phyloP scores from a whole-genome alignment of 495 filamentous ascomycete species.

The Aspergillus kassunensis region DNA sequence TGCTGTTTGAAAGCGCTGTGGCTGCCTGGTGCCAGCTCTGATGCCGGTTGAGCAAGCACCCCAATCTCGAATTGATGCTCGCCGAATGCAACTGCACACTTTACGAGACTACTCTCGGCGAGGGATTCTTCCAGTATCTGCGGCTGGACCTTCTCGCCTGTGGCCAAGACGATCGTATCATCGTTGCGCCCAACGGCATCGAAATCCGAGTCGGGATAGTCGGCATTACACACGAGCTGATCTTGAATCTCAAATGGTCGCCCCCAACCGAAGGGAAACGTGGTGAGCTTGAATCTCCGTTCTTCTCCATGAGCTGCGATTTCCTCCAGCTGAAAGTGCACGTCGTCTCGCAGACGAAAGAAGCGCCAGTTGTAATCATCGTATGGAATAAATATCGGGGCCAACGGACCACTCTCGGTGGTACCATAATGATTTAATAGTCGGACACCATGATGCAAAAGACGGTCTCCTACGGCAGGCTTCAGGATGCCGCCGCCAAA shows the following conservation, averaged over 20 bases:
- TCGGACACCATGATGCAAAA: slow-evolving; percentile 21
- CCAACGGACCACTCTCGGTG: slow-evolving; percentile 34
- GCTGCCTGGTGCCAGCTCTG: neutral
- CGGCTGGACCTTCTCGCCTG: slow-evolving; percentile 37
- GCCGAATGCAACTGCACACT: slow-evolving; percentile 32
- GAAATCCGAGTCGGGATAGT: slow-evolving; percentile 17
- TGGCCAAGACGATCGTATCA: slow-evolving; percentile 36
- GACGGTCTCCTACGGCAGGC: slow-evolving; percentile 11
- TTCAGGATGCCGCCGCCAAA: slow-evolving; percentile 40
- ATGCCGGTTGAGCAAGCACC: slow-evolving; percentile 26
- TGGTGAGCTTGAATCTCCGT: slow-evolving; percentile 18
- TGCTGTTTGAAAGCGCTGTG: slow-evolving; percentile 12
- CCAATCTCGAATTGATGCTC: slow-evolving; percentile 30
- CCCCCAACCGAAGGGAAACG: slow-evolving; percentile 22
- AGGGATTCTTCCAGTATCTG: slow-evolving; percentile 24
- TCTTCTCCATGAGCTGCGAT: neutral
- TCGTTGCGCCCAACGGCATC: slow-evolving; percentile 27
- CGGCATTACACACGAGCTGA: slow-evolving; percentile 19
- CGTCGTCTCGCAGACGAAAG: slow-evolving; percentile 32
- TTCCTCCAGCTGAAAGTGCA: slow-evolving; percentile 20
- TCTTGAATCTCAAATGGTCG: slow-evolving; percentile 29
- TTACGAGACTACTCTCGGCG: slow-evolving; percentile 13
- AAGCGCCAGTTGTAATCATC: slow-evolving; percentile 31
- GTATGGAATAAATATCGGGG: slow-evolving; percentile 32
- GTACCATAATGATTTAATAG: slow-evolving; percentile 36